Base-by-base conservation (phyloP, 2,329 filamentous ascomycete species). In the Neoarthrinium moseri region DNA sequence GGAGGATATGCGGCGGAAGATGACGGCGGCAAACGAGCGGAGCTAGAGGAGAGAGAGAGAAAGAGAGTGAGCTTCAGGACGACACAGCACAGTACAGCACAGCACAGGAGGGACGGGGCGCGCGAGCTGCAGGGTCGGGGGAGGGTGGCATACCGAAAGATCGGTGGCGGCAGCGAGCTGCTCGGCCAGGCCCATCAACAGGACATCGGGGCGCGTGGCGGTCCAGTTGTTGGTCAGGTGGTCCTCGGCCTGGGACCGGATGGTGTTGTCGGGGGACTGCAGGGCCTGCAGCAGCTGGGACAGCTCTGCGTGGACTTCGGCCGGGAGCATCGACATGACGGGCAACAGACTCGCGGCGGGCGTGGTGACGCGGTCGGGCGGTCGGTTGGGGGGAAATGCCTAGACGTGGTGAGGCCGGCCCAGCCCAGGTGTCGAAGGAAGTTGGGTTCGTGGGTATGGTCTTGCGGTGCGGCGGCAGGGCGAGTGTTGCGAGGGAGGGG, bases 111-210 rank as follows among this genome's bases (percentile, higher is more conserved):
- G 39, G 20, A n/a, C 18, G 11, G 7, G 37, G 23, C 6, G 15
- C 10, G 32, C 50, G 15, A 6, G 18, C n/a, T 22, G 10, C 27
- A 44, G 12, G 30, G 56, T 54, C 49, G 60, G 49, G 38, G 21
- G 34, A 33, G 20, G 26, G 41, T 18, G 38, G 71, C 80, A 69
- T 78, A 94, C 89, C 49, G 81, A 76, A 56, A 82, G 74, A 62
- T 92, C 84, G 56, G 82, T 80, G n/a, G 87, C 83, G 54, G 80
- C 83, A 61, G 89, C 84, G 57, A 96, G 84, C 71, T 97, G 92
- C 72, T 97, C 94, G 32, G 87, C 91, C 58, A 99, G 74, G 54
- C 91, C 94, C 87, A 97, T 94, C 64, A 99, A 74, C 56, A 97
- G 77, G 57, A 95, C 79, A 61, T 96, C 91, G 27, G 94, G 91